Evolutionary conservation across 345 rosid genomes (phyloP).

Genomic region (Eutrema japonicum): DNA sequence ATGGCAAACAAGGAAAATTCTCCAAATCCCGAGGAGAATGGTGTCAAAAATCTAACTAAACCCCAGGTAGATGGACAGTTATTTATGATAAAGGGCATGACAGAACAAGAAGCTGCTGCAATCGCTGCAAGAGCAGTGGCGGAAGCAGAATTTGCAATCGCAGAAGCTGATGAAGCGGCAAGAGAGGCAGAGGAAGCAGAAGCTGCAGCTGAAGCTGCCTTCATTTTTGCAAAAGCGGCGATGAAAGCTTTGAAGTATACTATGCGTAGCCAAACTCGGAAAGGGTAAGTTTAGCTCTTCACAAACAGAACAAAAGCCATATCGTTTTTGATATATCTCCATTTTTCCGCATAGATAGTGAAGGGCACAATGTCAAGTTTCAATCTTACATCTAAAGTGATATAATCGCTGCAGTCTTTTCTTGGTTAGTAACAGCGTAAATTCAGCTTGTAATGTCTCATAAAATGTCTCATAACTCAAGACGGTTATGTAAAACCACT

Average conservation of each 20-base stretch:
- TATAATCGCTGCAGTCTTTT: constrained; percentile 1
- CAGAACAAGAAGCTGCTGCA: constrained; percentile 82
- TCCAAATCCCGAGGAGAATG: constrained; percentile 53
- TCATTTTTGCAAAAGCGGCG: constrained; percentile 67
- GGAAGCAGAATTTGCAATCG: constrained; percentile 85
- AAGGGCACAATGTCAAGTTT: constrained; percentile 11
- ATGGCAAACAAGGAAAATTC: constrained; percentile 57
- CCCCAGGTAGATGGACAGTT: constrained; percentile 62
- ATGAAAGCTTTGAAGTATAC: constrained; percentile 55
- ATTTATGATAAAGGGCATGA: constrained; percentile 68
- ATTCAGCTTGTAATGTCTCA: constrained; percentile 29
- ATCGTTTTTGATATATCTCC: neutral
- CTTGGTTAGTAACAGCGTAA: constrained; percentile 28
- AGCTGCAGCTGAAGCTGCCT: constrained; percentile 86
- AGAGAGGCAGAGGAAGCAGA: constrained; percentile 86
- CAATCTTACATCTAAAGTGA: constrained; percentile 8
- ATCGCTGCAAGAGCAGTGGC: constrained; percentile 89
- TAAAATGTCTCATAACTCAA: constrained; percentile 22
- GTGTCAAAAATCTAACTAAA: constrained; percentile 50
- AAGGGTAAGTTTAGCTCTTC: constrained; percentile 15
- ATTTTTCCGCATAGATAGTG: constrained; percentile 13
- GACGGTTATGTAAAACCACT: constrained; percentile 1
- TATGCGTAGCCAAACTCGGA: constrained; percentile 49
- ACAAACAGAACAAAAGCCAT: neutral
- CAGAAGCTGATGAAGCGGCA: constrained; percentile 89